These are phyloP conservation scores for Aspergillus hancockii DNA, from an alignment of 495 filamentous ascomycete genomes.

Conservation along the genomic window DNA sequence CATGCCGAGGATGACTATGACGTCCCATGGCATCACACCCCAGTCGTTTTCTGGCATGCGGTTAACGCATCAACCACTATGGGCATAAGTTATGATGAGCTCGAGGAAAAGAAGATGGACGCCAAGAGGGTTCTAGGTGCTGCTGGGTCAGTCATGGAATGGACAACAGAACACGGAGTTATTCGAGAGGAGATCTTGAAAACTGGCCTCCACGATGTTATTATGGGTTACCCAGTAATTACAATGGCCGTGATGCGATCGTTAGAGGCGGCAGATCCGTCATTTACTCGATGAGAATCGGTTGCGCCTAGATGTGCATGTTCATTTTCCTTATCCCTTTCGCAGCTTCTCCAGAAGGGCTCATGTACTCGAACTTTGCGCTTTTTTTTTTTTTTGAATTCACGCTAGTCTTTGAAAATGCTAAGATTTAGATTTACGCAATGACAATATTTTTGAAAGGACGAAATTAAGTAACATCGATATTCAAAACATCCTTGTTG, in stretches of 20 bases:
- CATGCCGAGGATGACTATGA: slow-evolving; percentile 43
- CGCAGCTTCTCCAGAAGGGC: too few relatives aligned
- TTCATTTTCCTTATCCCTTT: too few relatives aligned
- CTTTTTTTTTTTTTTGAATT: too few relatives aligned
- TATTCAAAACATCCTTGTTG: too few relatives aligned
- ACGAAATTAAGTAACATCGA: too few relatives aligned
- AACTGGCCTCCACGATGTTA: slow-evolving; percentile 50
- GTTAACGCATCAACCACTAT: slow-evolving; percentile 35
- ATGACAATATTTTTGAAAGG: too few relatives aligned
- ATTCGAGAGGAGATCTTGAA: slow-evolving; percentile 53
- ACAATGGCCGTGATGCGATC: slow-evolving; percentile 47
- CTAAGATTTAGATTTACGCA: too few relatives aligned
- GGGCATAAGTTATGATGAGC: slow-evolving; percentile 34
- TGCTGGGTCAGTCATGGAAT: slow-evolving; percentile 49
- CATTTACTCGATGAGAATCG: slow-evolving; percentile 24
- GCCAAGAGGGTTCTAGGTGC: slow-evolving; percentile 41
- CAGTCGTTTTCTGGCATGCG: slow-evolving; percentile 45
- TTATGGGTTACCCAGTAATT: slow-evolving; percentile 53
- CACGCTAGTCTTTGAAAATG: too few relatives aligned
- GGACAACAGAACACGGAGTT: slow-evolving; percentile 41
- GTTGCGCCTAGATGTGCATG: too few relatives aligned
- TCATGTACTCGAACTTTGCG: too few relatives aligned
- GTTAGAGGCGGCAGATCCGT: slow-evolving; percentile 29
- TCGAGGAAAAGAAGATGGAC: slow-evolving; percentile 35
- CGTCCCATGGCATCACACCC: slow-evolving; percentile 42